These are phyloP conservation scores for Xanthoparmelia taractica DNA, from an alignment of 495 filamentous ascomycete genomes.

Conservation along the genomic window DNA sequence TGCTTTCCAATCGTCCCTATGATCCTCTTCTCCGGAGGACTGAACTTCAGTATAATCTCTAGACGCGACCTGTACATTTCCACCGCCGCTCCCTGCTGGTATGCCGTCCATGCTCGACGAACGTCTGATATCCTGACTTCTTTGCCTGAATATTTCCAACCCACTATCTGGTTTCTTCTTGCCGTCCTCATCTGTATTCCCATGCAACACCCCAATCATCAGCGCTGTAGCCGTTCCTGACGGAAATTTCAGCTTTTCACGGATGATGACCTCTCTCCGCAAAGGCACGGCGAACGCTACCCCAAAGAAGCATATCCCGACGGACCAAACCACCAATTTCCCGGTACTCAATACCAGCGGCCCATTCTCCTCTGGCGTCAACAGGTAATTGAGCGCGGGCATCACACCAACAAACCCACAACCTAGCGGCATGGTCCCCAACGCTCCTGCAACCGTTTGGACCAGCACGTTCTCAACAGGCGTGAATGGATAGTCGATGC, in stretches of 20 bases:
- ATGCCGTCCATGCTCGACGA: conserved; percentile 18
- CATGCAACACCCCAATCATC: conserved; percentile 83
- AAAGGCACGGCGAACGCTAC: conserved; percentile 91
- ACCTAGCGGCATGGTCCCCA: conserved; percentile 94
- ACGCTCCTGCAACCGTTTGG: conserved; percentile 88
- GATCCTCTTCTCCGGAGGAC: conserved; percentile 31
- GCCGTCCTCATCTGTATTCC: conserved; percentile 36
- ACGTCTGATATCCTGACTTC: conserved; percentile 23
- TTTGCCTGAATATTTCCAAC: conserved; percentile 27
- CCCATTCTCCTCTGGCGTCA: conserved; percentile 62
- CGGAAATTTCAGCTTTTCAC: conserved; percentile 88
- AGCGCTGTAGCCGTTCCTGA: conserved; percentile 91
- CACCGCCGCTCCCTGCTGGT: conserved; percentile 13
- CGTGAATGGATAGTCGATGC: conserved; percentile 70
- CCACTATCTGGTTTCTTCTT: conserved; percentile 25
- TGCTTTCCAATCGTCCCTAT: conserved; percentile 51
- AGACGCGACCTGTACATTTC: conserved; percentile 8
- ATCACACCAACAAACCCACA: conserved; percentile 94
- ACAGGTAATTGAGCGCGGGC: conserved; percentile 80
- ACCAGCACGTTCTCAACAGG: conserved; percentile 97
- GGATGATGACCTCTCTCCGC: conserved; percentile 79
- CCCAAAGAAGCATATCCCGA: conserved; percentile 90
- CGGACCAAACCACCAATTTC: conserved; percentile 77
- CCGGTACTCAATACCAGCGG: conserved; percentile 62
- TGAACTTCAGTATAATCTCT: conserved; percentile 7